These are phyloP conservation scores for Phyllosticta citrichinensis DNA, from an alignment of 2,329 filamentous ascomycete genomes.

Conservation along the genomic window DNA sequence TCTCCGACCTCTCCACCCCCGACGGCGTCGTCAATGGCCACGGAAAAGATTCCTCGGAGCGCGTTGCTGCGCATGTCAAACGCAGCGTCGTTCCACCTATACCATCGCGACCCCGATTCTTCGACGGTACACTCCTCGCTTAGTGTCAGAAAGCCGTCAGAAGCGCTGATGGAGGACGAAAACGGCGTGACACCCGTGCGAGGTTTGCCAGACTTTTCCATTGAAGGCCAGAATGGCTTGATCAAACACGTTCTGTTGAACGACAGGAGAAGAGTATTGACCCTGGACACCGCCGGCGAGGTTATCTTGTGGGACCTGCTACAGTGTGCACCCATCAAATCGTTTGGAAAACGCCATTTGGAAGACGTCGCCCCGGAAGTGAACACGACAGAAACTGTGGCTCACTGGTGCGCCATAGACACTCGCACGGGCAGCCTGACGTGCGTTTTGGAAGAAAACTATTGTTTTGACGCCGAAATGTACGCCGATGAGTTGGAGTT, in stretches of 20 bases:
- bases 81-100: conserved; percentile 63
- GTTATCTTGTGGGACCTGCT: conserved; percentile 92
- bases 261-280: conserved; percentile 79
- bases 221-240: conserved; percentile 89
- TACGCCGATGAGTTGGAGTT: conserved; percentile 83
- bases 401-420: conserved; percentile 94
- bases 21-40: conserved; percentile 28
- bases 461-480: conserved; percentile 94
- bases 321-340: conserved; percentile 75
- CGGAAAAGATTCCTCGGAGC: conserved; percentile 63
- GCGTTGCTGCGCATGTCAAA: conserved; percentile 77
- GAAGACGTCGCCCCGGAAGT: conserved; percentile 83
- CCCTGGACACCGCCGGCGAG: conserved; percentile 88
- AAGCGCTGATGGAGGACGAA: conserved; percentile 42
- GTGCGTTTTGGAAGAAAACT: conserved; percentile 84
- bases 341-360: conserved; percentile 88
- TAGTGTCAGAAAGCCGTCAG: conserved; percentile 48
- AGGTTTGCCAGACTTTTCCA: conserved; percentile 42
- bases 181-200: conserved; percentile 32
- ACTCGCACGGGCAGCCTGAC: conserved; percentile 86
- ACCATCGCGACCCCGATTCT: conserved; percentile 46
- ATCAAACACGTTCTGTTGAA: conserved; percentile 91
- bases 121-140: conserved; percentile 41
- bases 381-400: conserved; percentile 79
- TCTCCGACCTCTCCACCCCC: conserved; percentile 23